Percentiles rank a stretch among this genome's conserved stretches.
phyloP scores from a whole-genome alignment of 768 basidiomycete genomes.

The Trametes villosa region DNA sequence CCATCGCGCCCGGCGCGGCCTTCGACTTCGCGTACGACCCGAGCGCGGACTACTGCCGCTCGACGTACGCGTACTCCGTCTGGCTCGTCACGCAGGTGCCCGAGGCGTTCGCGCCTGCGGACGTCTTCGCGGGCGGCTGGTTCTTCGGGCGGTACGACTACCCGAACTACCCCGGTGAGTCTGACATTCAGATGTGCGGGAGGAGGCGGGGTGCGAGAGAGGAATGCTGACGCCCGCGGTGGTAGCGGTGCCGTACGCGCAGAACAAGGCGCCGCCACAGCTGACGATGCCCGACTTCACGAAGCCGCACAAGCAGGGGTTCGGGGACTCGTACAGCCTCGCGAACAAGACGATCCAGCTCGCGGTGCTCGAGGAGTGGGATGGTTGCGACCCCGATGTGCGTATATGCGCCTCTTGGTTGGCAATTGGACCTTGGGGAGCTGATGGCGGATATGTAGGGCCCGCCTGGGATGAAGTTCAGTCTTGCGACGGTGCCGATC shows the following conservation, averaged over 20 bases:
- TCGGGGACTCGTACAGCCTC: conserved; percentile 38
- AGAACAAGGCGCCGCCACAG: conserved; percentile 42
- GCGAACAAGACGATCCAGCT: conserved; percentile 41
- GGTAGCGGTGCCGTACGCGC: conserved; percentile 46
- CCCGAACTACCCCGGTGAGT: conserved; percentile 48
- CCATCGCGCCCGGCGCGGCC: conserved; percentile 43
- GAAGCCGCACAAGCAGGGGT: conserved; percentile 41
- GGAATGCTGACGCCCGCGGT: neutral
- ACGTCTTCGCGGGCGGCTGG: conserved; percentile 42
- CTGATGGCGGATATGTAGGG: conserved; percentile 20
- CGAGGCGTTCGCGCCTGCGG: conserved; percentile 28
- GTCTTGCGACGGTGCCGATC: conserved; percentile 23
- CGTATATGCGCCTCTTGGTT: neutral
- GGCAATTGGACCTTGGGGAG: neutral
- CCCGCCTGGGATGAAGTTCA: conserved; percentile 26
- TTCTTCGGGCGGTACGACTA: conserved; percentile 50
- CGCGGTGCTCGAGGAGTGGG: conserved; percentile 49
- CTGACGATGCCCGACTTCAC: conserved; percentile 53
- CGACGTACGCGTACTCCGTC: conserved; percentile 47
- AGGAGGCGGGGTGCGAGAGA: neutral
- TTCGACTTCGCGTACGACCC: conserved; percentile 47
- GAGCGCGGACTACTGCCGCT: conserved; percentile 46
- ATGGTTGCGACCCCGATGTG: conserved; percentile 35
- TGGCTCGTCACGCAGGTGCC: conserved; percentile 44
- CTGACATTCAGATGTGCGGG: neutral